A percentile compares a stretch with the other conserved stretches of the same genome.
Conservation (phyloP, 805 yeast genomes). For the Komagataella phaffii region DNA sequence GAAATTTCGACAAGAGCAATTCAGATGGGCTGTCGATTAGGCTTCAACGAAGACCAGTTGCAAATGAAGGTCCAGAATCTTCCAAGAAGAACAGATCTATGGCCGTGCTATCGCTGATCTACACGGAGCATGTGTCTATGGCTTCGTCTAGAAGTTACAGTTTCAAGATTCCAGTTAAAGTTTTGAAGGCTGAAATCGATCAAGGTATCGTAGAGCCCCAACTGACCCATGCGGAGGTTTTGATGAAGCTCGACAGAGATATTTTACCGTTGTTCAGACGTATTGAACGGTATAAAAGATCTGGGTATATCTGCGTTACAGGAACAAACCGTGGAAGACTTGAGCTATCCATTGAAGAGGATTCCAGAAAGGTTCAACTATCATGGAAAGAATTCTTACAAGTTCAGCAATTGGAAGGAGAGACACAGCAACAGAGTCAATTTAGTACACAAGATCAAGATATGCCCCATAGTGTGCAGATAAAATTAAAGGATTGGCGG, state of each 20-base stretch:
- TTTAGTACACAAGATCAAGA: conserved; percentile 3
- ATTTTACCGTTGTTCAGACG: conserved; percentile 43
- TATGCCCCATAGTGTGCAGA: conserved; percentile 25
- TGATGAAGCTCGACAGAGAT: conserved; percentile 37
- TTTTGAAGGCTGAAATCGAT: conserved; percentile 41
- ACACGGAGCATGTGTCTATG: conserved; percentile 28
- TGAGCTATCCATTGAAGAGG: conserved; percentile 40
- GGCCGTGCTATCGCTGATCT: conserved; percentile 42
- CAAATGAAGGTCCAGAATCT: background rate
- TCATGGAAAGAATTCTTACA: conserved; percentile 46
- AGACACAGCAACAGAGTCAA: conserved; percentile 1
- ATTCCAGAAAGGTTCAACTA: conserved; percentile 37
- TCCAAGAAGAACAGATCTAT: conserved; percentile 15
- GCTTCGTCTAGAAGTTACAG: conserved; percentile 44
- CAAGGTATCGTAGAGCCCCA: conserved; percentile 50
- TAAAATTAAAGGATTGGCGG: conserved; percentile 55
- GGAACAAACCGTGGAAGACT: conserved; percentile 37
- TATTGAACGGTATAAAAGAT: conserved; percentile 48
- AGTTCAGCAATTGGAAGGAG: conserved; percentile 19
- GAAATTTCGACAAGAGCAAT: conserved; percentile 39
- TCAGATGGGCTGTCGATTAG: conserved; percentile 37
- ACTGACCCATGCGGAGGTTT: conserved; percentile 36
- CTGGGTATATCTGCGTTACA: conserved; percentile 34
- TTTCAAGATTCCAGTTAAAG: conserved; percentile 57
- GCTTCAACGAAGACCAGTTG: conserved; percentile 28